Evolutionary conservation across 1,139 yeast species (phyloP).

Genomic region (Meyerozyma elateridarum): DNA sequence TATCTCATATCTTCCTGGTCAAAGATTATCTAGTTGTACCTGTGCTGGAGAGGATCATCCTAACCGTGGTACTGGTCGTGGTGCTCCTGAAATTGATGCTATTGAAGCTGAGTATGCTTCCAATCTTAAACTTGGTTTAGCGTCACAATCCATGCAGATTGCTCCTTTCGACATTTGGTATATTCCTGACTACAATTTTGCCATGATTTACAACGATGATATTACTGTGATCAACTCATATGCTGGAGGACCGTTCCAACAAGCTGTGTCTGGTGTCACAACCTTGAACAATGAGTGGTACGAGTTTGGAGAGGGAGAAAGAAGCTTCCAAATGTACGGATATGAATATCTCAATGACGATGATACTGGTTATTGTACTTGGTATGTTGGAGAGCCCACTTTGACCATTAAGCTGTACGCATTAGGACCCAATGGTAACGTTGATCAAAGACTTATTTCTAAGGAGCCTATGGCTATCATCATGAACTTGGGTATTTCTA

Average conservation of each 20-base stretch:
- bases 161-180: conserved; percentile 32
- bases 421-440: conserved; percentile 24
- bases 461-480: conserved; percentile 27
- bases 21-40: conserved; percentile 21
- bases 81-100: conserved; percentile 29
- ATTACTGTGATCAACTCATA: conserved; percentile 26
- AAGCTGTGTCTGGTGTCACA: conserved; percentile 25
- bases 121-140: conserved; percentile 18
- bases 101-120: conserved; percentile 23
- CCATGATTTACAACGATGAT: conserved; percentile 18
- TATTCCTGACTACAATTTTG: conserved; percentile 23
- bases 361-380: conserved; percentile 22
- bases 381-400: conserved; percentile 26
- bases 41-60: conserved; percentile 26
- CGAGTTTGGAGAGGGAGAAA: conserved; percentile 17
- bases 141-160: conserved; percentile 26
- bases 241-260: conserved; percentile 29
- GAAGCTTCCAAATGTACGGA: conserved; percentile 22
- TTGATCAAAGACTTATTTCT: conserved; percentile 22
- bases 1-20: conserved; percentile 28
- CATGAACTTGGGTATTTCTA: conserved; percentile 26
- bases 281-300: conserved; percentile 25
- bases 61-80: conserved; percentile 24
- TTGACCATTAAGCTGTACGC: conserved; percentile 20
- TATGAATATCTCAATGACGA: conserved; percentile 22